Evolutionary conservation across 2,329 filamentous ascomycete genomes (phyloP), one percentile per base, ranked within the genome.

Genomic region (Ceratocystis colombiana): DNA sequence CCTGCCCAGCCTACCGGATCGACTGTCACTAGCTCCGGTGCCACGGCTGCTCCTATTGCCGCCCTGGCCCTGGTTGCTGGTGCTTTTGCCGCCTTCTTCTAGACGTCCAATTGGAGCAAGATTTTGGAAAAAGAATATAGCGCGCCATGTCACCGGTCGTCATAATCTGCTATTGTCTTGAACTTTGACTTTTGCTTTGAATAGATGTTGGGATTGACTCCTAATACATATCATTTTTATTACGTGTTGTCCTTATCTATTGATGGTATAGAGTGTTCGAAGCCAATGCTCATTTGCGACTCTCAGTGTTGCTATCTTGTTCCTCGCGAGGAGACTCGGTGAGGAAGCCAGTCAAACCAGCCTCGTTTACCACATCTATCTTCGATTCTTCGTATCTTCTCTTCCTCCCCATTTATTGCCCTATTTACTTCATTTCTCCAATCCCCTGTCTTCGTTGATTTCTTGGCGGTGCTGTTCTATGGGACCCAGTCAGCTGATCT

Each of bases 41-140:
- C 66, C 15, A 62, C 63, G 33, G 62, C 61, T 37, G 67, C 61
- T 5, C 62, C 67, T 22, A 61, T 68, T 63, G 68, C 61, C 4
- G 63, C 67, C 12, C 64, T 67, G 50, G 65, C 61, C 37, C 59
- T 69, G 37, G 68, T 66, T 22, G 67, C 66, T 28, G 66, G 68
- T 63, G 66, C 65, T 53, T 65, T 70, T 50, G 69, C 69, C 28
- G 53, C 65, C 44, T 62, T 70, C 57, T 64, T 69, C 61, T 70
- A 68, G 67, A 64, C 17, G 20, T 20, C 41, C 25, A 46, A 5
- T 10, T 20, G 22, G 10, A 62, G 53, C 61, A 20, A 28, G 33
- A 48, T 25, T 25, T 62, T 41, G 48, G 28, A 62, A 15, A 28
- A 28, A 62, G 5, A 64, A 30, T 12, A 10, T 15, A 28, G 20